These are phyloP conservation scores for Gymnopus androsaceus DNA, from an alignment of 1,284 basidiomycete genomes.

Conservation along the genomic window DNA sequence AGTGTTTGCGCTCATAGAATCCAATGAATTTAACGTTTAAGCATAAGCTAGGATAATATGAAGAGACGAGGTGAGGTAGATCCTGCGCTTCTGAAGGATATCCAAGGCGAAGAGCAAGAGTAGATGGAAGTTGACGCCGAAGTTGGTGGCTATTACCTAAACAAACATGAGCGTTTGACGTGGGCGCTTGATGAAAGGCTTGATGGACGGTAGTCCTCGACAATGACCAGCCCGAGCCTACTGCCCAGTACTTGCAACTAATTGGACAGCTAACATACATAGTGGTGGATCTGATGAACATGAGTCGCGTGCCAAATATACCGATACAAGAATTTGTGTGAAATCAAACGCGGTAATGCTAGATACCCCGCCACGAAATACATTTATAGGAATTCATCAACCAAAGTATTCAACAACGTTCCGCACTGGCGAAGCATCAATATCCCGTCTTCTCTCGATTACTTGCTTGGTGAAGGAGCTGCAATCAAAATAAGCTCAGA, in stretches of 20 bases:
- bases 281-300: neutral
- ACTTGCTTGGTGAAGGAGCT: conserved; percentile 47
- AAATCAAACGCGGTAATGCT: conserved; percentile 1
- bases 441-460: conserved; percentile 38
- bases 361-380: neutral
- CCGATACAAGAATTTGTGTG: neutral
- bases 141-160: conserved; percentile 1
- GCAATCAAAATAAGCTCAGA: neutral
- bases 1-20: conserved; percentile 8
- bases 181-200: no score
- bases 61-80: neutral
- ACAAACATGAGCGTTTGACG: neutral
- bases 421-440: conserved; percentile 27
- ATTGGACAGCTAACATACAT: no score
- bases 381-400: conserved; percentile 18
- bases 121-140: conserved; percentile 5
- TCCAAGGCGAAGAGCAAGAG: neutral
- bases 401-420: conserved; percentile 43
- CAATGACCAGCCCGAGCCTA: no score
- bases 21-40: neutral
- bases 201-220: no score
- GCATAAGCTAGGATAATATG: neutral
- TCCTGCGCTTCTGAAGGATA: neutral
- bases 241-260: no score
- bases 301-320: neutral